Evolutionary conservation across 306 rosid species (phyloP).

Genomic region (Luffa acutangula): DNA sequence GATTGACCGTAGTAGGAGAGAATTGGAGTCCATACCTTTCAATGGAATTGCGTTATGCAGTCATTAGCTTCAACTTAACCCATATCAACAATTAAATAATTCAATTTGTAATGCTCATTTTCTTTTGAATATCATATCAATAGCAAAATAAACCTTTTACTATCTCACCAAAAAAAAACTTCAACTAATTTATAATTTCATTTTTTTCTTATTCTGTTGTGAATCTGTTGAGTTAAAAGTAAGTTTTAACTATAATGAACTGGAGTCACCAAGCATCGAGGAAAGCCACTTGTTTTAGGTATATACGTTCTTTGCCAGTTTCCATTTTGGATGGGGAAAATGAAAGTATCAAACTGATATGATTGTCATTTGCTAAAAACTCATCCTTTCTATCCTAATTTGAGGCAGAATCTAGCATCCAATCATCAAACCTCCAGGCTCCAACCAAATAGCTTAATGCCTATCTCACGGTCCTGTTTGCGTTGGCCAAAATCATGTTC

Average conservation of each 20-base stretch:
- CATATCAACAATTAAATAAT: background rate
- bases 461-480: background rate
- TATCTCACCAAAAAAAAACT: background rate
- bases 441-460: background rate
- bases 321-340: background rate
- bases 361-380: background rate
- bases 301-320: background rate
- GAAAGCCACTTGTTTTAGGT: background rate
- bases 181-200: background rate
- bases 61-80: background rate
- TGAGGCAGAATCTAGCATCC: background rate
- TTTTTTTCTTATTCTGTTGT: background rate
- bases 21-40: background rate
- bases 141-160: background rate
- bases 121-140: background rate
- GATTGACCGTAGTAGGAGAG: background rate
- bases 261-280: background rate
- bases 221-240: background rate
- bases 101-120: background rate
- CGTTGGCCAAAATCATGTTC: background rate
- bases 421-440: background rate
- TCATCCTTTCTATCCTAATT: background rate
- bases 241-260: background rate
- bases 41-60: background rate
- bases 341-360: background rate